Conservation (phyloP, 2,329 filamentous ascomycete species). For the Monilinia laxa region DNA sequence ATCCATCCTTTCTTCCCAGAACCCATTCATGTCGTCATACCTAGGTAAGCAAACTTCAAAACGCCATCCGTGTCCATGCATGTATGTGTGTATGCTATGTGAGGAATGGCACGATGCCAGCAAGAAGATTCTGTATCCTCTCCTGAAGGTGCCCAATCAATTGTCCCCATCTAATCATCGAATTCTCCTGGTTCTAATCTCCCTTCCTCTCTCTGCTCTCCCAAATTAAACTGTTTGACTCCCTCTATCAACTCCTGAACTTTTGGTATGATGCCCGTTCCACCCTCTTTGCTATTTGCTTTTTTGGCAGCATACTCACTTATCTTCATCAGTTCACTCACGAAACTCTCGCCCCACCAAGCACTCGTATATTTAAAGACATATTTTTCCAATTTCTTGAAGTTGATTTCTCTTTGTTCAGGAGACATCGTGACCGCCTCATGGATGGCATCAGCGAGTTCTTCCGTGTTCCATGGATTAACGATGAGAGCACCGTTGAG, state of each 20-base stretch:
- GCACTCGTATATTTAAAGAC: conserved; percentile 97
- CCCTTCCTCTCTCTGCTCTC: conserved; percentile 22
- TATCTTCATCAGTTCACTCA: conserved; percentile 64
- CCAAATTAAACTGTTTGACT: conserved; percentile 27
- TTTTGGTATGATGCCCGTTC: conserved; percentile 9
- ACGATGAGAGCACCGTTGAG: conserved; percentile 91
- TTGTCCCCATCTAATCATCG: conserved; percentile 15
- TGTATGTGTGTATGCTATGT: background rate
- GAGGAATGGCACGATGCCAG: background rate
- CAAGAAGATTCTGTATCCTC: background rate
- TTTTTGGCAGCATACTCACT: conserved; percentile 40
- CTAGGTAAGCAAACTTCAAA: background rate
- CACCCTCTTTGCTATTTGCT: conserved; percentile 29
- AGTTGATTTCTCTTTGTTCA: conserved; percentile 83
- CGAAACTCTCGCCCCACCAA: conserved; percentile 95
- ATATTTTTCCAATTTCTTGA: conserved; percentile 88
- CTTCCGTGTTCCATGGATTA: conserved; percentile 98
- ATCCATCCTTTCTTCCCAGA: background rate
- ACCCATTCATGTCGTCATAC: background rate
- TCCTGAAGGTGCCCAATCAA: background rate
- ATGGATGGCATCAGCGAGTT: conserved; percentile 88
- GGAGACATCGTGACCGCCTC: conserved; percentile 96
- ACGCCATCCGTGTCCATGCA: background rate
- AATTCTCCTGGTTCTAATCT: conserved; percentile 24
- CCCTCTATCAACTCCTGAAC: conserved; percentile 29